These are phyloP conservation scores for Trypanosoma vivax DNA, from an alignment of 208 protist genomes.

Conservation along the genomic window DNA sequence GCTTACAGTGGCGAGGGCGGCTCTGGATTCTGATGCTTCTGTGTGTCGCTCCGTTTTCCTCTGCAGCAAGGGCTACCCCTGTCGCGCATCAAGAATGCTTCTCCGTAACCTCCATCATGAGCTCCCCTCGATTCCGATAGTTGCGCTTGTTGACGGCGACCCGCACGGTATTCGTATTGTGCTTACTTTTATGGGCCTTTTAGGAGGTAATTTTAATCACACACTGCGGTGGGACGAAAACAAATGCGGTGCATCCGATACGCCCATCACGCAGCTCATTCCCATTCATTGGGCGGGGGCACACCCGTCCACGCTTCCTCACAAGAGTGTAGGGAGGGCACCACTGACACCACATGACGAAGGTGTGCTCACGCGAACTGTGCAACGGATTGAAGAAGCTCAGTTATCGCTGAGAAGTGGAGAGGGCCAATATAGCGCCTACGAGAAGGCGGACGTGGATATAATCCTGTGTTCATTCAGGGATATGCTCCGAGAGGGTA, in stretches of 20 bases:
- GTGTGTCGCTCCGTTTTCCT: slow-evolving; percentile 26
- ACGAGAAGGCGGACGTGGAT: background rate
- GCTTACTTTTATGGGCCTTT: slow-evolving; percentile 45
- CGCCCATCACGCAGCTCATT: slow-evolving; percentile 5
- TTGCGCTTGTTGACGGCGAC: slow-evolving; percentile 73
- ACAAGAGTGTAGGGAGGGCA: slow-evolving; percentile 2
- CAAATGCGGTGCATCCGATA: background rate
- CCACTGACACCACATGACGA: slow-evolving; percentile 21
- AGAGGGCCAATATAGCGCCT: background rate
- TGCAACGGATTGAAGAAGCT: slow-evolving; percentile 7
- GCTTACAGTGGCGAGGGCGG: slow-evolving; percentile 19
- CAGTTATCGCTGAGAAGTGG: background rate
- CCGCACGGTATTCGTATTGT: slow-evolving; percentile 71
- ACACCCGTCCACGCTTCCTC: slow-evolving; percentile 24
- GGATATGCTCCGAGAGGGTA: slow-evolving; percentile 30
- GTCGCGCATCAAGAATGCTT: slow-evolving; percentile 39
- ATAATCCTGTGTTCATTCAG: slow-evolving; percentile 18
- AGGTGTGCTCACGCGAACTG: slow-evolving; percentile 19
- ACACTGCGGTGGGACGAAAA: background rate
- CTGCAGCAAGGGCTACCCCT: slow-evolving; percentile 78
- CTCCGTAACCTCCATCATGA: slow-evolving; percentile 40
- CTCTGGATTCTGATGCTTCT: background rate
- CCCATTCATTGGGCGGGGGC: slow-evolving; percentile 35
- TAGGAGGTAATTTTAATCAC: background rate
- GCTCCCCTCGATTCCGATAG: slow-evolving; percentile 34